Evolutionary conservation across 208 protist species (phyloP), one percentile per base, ranked within the genome.

Genomic region (Trypanosomatidae sp.): DNA sequence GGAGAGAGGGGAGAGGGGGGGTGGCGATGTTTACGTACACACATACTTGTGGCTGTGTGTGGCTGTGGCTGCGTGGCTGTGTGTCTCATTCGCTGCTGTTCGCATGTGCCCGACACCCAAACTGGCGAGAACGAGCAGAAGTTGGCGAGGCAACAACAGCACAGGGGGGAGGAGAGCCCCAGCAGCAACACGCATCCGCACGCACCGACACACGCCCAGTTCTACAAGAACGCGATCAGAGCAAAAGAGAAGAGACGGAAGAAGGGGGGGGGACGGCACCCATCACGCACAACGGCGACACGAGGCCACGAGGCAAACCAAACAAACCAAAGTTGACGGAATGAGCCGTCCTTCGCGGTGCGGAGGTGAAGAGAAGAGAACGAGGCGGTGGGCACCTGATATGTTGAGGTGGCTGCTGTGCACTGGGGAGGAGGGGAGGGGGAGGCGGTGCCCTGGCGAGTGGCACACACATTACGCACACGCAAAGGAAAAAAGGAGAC

Each of bases 251-350:
- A 64, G 59, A 71, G 69, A 72, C 49, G 12, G 43, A 39, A 39
- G 36, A 39, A 39, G 36, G 36, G 33, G 33, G 33, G 33, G 36
- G 3, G 65, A 73, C 15, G 59, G 52, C 53, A 44, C 67, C 66
- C n/a, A 73, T 17, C 55, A 64, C 73, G 44, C 19, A 58, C 8
- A 78, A 64, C 62, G 76, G 47, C 28, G 47, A 71, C 66, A 43
- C 79, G 7, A 68, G 44, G 64, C 9, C 66, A 67, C 9, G 47
- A 36, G 22, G 9, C 33, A 39, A 39, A 39, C 36, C 1, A 39
- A 39, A 46, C 25, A 58, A 59, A 59, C n/a, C 10, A 10, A 30
- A 71, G 39, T 25, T 25, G 28, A 13, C 19, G 17, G 5, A 59
- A 62, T 47, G 59, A 67, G 17, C 19, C 17, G 39, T 60, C 1